Evolutionary conservation across 2,329 filamentous ascomycete genomes (phyloP).

Genomic region (Parastagonospora nodorum): DNA sequence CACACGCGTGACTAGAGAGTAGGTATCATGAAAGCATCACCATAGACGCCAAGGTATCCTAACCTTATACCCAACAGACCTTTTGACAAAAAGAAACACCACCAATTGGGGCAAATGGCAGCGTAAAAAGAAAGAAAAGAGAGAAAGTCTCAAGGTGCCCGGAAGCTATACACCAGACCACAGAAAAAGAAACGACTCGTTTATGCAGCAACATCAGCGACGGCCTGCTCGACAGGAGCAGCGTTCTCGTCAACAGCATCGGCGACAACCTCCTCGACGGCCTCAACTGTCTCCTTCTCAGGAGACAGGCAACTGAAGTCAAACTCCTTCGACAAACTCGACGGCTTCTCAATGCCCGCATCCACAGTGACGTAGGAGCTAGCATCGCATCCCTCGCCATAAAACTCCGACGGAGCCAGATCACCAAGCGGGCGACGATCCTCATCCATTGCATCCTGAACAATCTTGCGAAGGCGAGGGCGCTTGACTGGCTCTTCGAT

Average conservation of each 20-base stretch:
- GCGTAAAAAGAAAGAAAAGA: background rate
- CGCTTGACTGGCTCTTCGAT: constrained; percentile 31
- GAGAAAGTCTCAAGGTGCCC: background rate
- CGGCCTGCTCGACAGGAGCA: background rate
- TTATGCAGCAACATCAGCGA: background rate
- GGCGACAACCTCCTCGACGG: background rate
- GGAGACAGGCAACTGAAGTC: constrained; percentile 22
- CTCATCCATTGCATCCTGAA: constrained; percentile 48
- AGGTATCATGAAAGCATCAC: background rate
- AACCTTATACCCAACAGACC: background rate
- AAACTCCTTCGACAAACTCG: constrained; percentile 42
- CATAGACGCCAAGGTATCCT: background rate
- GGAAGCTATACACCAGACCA: background rate
- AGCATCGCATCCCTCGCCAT: constrained; percentile 45
- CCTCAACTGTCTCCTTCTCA: constrained; percentile 14
- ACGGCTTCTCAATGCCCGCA: constrained; percentile 40
- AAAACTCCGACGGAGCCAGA: constrained; percentile 45
- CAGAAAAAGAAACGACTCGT: background rate
- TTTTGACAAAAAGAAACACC: background rate
- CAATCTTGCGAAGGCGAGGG: constrained; percentile 30
- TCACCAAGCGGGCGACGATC: constrained; percentile 46
- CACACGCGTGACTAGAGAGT: background rate
- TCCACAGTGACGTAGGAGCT: constrained; percentile 44
- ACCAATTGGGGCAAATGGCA: background rate
- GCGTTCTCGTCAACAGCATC: background rate